Percentiles rank a stretch among this genome's conserved stretches.
phyloP scores from a whole-genome alignment of 2,329 filamentous ascomycete genomes.

The Sporothrix mexicana region DNA sequence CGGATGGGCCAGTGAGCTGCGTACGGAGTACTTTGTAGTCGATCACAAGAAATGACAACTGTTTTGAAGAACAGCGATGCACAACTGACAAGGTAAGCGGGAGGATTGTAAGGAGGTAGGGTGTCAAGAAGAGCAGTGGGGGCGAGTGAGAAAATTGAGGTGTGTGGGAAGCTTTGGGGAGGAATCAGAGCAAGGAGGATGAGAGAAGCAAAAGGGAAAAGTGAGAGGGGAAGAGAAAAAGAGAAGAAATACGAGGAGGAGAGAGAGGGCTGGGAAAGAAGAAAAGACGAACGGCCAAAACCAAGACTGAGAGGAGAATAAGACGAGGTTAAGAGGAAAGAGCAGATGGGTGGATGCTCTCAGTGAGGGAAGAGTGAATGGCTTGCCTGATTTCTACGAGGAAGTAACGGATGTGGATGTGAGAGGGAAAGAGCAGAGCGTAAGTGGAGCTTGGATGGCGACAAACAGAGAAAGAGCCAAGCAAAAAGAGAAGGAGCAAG shows the following conservation, averaged over 20 bases:
- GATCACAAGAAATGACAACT: neutral
- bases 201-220: neutral
- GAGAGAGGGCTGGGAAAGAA: neutral
- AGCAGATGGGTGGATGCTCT: constrained; percentile 12
- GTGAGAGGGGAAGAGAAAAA: neutral
- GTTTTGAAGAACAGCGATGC: neutral
- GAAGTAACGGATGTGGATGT: constrained; percentile 19
- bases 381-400: constrained; percentile 3
- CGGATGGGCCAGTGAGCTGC: neutral
- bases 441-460: constrained; percentile 3
- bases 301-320: neutral
- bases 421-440: neutral
- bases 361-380: constrained; percentile 18
- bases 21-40: neutral
- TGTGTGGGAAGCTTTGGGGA: neutral
- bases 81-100: neutral
- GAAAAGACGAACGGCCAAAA: neutral
- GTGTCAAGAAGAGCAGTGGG: neutral
- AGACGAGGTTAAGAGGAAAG: neutral
- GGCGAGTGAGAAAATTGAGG: neutral
- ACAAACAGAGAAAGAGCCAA: constrained; percentile 21
- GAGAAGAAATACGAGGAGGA: neutral
- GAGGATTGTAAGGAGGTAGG: neutral
- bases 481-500: constrained; percentile 1
- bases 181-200: neutral